Percentiles rank a stretch among this genome's conserved stretches.
These are phyloP conservation scores for Botrytis pseudocinerea DNA, from an alignment of 2,329 filamentous ascomycete species.

Conservation along the genomic window DNA sequence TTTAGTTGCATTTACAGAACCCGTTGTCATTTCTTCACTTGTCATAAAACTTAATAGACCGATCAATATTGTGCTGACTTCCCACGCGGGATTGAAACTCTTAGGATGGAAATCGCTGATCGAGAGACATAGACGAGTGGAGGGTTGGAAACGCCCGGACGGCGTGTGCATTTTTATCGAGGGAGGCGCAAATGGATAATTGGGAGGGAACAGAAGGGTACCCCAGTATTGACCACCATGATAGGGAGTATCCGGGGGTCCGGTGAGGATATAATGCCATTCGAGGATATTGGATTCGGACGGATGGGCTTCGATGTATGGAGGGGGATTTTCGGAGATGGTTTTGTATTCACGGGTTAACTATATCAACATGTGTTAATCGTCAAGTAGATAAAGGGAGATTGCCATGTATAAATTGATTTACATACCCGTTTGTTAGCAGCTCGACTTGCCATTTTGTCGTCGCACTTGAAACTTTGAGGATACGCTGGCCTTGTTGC, in stretches of 20 bases:
- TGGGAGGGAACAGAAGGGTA: constrained; percentile 88
- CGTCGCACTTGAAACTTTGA: constrained; percentile 30
- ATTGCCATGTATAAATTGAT: neutral
- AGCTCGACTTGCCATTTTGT: constrained; percentile 67
- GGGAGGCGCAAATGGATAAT: constrained; percentile 96
- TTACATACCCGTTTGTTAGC: constrained; percentile 65
- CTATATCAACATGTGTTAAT: constrained; percentile 38
- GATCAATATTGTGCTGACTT: constrained; percentile 93
- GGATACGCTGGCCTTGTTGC: constrained; percentile 15
- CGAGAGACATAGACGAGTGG: constrained; percentile 86
- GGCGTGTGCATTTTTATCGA: constrained; percentile 99
- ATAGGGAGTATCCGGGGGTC: constrained; percentile 91
- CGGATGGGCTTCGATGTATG: constrained; percentile 85
- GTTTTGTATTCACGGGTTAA: constrained; percentile 65
- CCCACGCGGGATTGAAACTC: constrained; percentile 97
- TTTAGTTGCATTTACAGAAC: constrained; percentile 75
- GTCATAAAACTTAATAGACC: constrained; percentile 98
- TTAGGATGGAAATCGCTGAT: constrained; percentile 98
- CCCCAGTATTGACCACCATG: constrained; percentile 97
- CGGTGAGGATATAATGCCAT: constrained; percentile 95
- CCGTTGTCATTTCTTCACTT: constrained; percentile 97
- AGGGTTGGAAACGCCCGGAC: constrained; percentile 91
- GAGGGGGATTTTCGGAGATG: constrained; percentile 74
- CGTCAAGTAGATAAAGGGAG: neutral
- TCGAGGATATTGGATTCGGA: constrained; percentile 91